Percentiles rank a stretch among this genome's conserved stretches.
Conservation (phyloP, 805 yeast species). For the Debaryomyces tyrocola region DNA sequence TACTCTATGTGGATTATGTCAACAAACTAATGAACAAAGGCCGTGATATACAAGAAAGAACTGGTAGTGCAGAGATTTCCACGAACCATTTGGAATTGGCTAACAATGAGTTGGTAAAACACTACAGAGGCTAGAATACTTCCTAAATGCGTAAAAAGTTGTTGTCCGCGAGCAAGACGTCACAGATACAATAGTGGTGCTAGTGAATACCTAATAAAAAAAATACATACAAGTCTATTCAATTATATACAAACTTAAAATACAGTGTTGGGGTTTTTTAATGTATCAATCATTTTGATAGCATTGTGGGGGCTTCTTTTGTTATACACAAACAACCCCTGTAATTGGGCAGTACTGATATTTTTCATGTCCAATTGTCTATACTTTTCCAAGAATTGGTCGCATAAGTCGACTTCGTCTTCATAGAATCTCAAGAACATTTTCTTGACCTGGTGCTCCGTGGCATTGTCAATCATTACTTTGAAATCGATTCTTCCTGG, state of each 20-base stretch:
- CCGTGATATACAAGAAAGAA: constrained; percentile 32
- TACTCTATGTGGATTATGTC: constrained; percentile 50
- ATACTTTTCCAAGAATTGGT: constrained; percentile 48
- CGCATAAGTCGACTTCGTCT: constrained; percentile 52
- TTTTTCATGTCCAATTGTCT: constrained; percentile 43
- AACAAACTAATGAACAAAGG: constrained; percentile 42
- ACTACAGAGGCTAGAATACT: constrained; percentile 31
- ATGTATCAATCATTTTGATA: constrained; percentile 56
- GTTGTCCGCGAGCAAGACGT: no score
- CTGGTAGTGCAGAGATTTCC: constrained; percentile 37
- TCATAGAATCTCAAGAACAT: constrained; percentile 92
- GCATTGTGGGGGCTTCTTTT: constrained; percentile 82
- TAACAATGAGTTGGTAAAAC: constrained; percentile 27
- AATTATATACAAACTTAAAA: constrained; percentile 8
- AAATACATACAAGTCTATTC: not conserved
- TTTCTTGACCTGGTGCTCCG: constrained; percentile 69
- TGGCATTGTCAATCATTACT: constrained; percentile 82
- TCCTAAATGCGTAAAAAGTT: no score
- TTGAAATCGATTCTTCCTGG: constrained; percentile 94
- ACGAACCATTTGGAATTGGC: constrained; percentile 42
- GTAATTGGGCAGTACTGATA: constrained; percentile 91
- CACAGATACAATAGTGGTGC: not conserved
- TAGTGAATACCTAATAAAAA: not conserved
- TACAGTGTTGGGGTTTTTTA: constrained; percentile 30
- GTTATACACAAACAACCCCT: constrained; percentile 91